A percentile compares a stretch with the other conserved stretches of the same genome.
Evolutionary conservation across 164 flowering plant genomes (phyloP).

Genomic region (Protea cynaroides): DNA sequence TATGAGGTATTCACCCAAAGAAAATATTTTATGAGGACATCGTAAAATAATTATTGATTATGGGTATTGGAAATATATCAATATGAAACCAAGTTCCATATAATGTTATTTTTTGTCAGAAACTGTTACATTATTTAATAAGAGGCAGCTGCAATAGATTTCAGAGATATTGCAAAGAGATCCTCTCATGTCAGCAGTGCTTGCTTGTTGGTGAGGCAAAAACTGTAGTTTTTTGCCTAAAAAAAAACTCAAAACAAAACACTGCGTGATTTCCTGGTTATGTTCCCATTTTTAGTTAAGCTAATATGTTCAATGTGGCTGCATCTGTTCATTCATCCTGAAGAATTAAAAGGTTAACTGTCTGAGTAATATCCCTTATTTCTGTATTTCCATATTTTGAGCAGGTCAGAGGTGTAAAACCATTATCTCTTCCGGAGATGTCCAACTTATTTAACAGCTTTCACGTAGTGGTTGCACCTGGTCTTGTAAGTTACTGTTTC

Average conservation of each 20-base stretch:
- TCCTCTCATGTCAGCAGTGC: not conserved
- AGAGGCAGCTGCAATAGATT: not conserved
- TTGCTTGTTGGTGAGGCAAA: not conserved
- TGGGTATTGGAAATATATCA: too few species aligned
- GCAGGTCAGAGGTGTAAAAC: slow-evolving; percentile 94
- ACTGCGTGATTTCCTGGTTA: not conserved
- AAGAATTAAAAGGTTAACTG: too few species aligned
- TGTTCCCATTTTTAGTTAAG: not conserved
- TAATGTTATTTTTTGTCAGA: too few species aligned
- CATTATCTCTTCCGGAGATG: slow-evolving; percentile 77
- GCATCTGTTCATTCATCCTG: not conserved
- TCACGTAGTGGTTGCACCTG: slow-evolving; percentile 69
- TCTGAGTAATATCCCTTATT: not conserved
- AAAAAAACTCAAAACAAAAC: not conserved
- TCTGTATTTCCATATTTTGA: not conserved
- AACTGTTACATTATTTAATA: too few species aligned
- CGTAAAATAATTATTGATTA: too few species aligned
- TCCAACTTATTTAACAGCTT: slow-evolving; percentile 66
- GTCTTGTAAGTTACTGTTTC: slow-evolving; percentile 60
- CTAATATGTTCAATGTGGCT: not conserved
- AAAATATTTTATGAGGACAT: too few species aligned
- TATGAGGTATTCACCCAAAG: too few species aligned
- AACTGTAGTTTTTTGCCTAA: not conserved
- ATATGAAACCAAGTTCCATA: too few species aligned
- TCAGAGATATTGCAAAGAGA: not conserved